phyloP scores from a whole-genome alignment of 2,329 filamentous ascomycete species.

The Cordyceps pruinosa region DNA sequence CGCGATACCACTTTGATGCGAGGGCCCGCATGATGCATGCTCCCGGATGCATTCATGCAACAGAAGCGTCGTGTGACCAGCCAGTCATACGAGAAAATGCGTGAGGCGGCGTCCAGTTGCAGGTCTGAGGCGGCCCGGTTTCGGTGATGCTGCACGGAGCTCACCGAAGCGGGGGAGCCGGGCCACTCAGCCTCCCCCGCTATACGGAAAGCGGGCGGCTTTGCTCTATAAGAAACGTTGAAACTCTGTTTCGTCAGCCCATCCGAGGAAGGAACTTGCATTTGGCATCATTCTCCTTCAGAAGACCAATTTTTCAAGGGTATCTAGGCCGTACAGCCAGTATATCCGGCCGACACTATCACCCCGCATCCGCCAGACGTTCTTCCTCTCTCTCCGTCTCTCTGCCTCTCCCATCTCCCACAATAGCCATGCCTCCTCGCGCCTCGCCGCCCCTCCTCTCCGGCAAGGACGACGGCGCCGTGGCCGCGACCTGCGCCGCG shows the following conservation, averaged over 20 bases:
- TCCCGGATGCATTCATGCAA: neutral
- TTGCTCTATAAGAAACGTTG: too few relatives aligned
- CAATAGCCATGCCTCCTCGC: too few relatives aligned
- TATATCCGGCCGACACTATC: too few relatives aligned
- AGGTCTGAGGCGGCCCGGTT: neutral
- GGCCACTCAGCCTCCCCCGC: conserved; percentile 1
- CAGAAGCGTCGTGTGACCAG: neutral
- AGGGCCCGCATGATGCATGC: neutral
- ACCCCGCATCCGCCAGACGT: too few relatives aligned
- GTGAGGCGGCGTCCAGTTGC: neutral
- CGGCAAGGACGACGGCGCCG: conserved; percentile 21
- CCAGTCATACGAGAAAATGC: neutral
- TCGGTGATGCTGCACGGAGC: neutral
- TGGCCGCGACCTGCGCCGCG: conserved; percentile 21
- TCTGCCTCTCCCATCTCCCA: neutral
- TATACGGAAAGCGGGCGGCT: neutral
- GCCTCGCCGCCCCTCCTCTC: conserved; percentile 19
- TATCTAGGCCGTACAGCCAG: too few relatives aligned
- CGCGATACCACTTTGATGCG: neutral
- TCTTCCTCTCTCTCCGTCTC: neutral
- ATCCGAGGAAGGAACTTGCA: too few relatives aligned
- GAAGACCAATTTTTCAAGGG: neutral
- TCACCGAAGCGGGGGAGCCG: conserved; percentile 7
- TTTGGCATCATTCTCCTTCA: neutral
- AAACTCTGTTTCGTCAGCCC: neutral